These are phyloP conservation scores for Prunella vulgaris DNA, from an alignment of 257 asterid species.

Conservation along the genomic window DNA sequence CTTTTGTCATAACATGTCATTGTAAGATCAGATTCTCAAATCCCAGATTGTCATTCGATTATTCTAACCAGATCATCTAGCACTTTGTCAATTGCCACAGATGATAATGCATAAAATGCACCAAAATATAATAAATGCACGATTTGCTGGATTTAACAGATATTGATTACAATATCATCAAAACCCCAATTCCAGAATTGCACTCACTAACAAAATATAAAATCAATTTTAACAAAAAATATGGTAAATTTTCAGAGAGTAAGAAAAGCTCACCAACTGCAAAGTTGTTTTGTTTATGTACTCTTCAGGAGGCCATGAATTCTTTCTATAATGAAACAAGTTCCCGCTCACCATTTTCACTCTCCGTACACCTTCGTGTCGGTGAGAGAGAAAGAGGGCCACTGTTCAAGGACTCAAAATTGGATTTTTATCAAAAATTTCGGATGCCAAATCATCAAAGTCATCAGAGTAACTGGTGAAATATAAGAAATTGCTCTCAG, in stretches of 20 bases:
- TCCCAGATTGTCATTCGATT: neutral
- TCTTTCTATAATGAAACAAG: conserved; percentile 76
- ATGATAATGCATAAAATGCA: neutral
- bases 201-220: neutral
- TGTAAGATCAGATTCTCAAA: conserved; percentile 1
- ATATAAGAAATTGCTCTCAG: conserved; percentile 7
- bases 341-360: conserved; percentile 81
- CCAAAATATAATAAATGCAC: neutral
- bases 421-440: conserved; percentile 20
- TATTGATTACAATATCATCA: neutral
- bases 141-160: neutral
- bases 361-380: conserved; percentile 1
- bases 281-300: conserved; percentile 73
- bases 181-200: neutral
- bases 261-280: conserved; percentile 66
- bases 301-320: conserved; percentile 98
- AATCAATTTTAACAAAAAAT: neutral
- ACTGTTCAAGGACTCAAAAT: conserved; percentile 22
- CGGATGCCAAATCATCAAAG: conserved; percentile 23
- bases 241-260: neutral
- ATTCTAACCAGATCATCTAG: conserved; percentile 6
- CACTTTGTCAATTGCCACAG: neutral
- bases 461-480: neutral
- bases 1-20: neutral
- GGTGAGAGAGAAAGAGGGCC: neutral